phyloP scores from a whole-genome alignment of 2,329 filamentous ascomycete species.

The Fusarium goolgardi region DNA sequence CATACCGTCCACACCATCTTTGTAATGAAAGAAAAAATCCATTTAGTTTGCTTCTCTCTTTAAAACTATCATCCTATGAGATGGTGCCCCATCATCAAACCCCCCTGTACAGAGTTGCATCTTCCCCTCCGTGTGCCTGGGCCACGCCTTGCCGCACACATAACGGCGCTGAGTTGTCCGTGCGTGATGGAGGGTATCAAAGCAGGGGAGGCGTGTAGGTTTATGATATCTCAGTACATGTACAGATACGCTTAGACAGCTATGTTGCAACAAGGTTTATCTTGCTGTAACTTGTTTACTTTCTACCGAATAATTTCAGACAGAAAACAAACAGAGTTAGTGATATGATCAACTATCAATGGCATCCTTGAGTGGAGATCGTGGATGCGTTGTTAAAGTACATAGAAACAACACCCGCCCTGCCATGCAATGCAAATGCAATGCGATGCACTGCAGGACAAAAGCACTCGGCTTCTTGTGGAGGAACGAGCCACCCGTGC shows the following conservation, averaged over 20 bases:
- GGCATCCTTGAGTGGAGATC: slow-evolving; percentile 23
- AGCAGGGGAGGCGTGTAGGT: slow-evolving; percentile 35
- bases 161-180: slow-evolving; percentile 49
- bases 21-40: slow-evolving; percentile 12
- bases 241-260: slow-evolving; percentile 40
- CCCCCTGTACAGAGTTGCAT: slow-evolving; percentile 38
- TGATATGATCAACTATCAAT: slow-evolving; percentile 14
- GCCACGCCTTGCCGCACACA: slow-evolving; percentile 40
- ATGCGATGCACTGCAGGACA: slow-evolving; percentile 30
- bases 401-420: slow-evolving; percentile 29
- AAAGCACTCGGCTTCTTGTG: slow-evolving; percentile 30
- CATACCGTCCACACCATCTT: slow-evolving; percentile 39
- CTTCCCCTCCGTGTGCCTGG: slow-evolving; percentile 41
- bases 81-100: slow-evolving; percentile 58
- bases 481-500: slow-evolving; percentile 25
- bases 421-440: slow-evolving; percentile 41
- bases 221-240: slow-evolving; percentile 19
- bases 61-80: slow-evolving; percentile 51
- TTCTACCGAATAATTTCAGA: slow-evolving; percentile 14
- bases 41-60: slow-evolving; percentile 35
- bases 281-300: slow-evolving; percentile 17
- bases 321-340: not conserved
- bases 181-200: slow-evolving; percentile 49
- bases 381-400: slow-evolving; percentile 28
- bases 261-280: slow-evolving; percentile 23